Conservation (phyloP, 805 yeast genomes). For the Lipomyces chichibuensis region DNA sequence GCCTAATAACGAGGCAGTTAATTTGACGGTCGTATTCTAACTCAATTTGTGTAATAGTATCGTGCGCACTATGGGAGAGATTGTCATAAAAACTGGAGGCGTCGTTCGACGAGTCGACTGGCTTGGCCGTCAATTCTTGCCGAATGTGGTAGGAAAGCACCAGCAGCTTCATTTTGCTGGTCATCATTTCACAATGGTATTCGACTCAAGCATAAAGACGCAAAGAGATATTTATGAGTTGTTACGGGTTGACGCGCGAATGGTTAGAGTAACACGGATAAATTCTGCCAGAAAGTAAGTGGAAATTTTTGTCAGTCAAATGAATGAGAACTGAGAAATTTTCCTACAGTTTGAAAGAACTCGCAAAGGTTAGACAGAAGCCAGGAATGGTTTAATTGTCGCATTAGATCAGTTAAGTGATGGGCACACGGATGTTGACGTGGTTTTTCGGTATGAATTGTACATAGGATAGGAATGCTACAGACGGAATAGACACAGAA, state of each 20-base stretch:
- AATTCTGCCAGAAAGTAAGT: not conserved
- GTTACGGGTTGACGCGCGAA: slow-evolving; percentile 84
- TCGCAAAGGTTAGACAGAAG: not conserved
- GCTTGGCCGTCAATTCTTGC: slow-evolving; percentile 76
- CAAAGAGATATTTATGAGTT: slow-evolving; percentile 84
- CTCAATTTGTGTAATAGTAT: slow-evolving; percentile 39
- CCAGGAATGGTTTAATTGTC: not conserved
- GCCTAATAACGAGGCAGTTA: not conserved
- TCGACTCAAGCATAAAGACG: slow-evolving; percentile 83
- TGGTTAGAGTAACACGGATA: slow-evolving; percentile 69
- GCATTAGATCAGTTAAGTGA: not conserved
- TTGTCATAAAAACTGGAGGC: slow-evolving; percentile 87
- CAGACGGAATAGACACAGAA: not conserved
- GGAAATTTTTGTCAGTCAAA: not conserved
- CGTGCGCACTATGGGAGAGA: slow-evolving; percentile 72
- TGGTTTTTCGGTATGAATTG: not conserved
- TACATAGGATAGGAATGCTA: not conserved
- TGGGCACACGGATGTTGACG: not conserved
- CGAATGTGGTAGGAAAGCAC: slow-evolving; percentile 78
- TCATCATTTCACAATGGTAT: slow-evolving; percentile 79
- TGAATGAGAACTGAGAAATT: not conserved
- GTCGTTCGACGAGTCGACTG: slow-evolving; percentile 83
- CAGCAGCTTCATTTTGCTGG: slow-evolving; percentile 92
- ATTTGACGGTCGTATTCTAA: not conserved
- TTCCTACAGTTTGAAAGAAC: slow-evolving; percentile 10